phyloP scores from a whole-genome alignment of 345 rosid species.

The Bruguiera parviflora region DNA sequence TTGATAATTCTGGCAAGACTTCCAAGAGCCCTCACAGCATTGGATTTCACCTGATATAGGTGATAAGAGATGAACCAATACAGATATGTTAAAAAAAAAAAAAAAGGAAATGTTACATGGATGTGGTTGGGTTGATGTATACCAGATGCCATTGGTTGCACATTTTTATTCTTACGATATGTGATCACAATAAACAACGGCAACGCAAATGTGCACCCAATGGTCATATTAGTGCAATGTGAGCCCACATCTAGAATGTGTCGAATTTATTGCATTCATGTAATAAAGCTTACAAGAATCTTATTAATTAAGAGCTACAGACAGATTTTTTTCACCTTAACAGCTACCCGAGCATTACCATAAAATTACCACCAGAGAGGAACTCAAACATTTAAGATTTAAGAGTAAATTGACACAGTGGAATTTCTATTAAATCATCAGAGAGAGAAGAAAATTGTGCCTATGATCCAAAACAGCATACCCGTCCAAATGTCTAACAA shows the following conservation, averaged over 20 bases:
- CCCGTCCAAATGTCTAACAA: not conserved
- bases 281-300: too few species aligned
- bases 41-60: slow-evolving; percentile 58
- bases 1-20: slow-evolving; percentile 63
- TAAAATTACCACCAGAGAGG: not conserved
- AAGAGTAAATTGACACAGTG: not conserved
- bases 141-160: too few species aligned
- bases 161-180: too few species aligned
- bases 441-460: not conserved
- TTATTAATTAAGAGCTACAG: not conserved
- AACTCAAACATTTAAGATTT: not conserved
- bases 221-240: too few species aligned
- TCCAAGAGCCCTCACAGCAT: slow-evolving; percentile 93
- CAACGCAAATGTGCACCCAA: too few species aligned
- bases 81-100: not conserved
- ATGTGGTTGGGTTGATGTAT: too few species aligned
- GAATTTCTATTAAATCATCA: slow-evolving; percentile 2
- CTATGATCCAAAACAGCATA: not conserved
- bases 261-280: too few species aligned
- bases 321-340: not conserved
- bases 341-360: not conserved
- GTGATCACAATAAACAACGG: too few species aligned
- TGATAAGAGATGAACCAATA: not conserved
- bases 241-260: too few species aligned
- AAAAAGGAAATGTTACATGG: not conserved